These are phyloP conservation scores for Daldinia sp. DNA, from an alignment of 2,329 filamentous ascomycete species.

Conservation along the genomic window DNA sequence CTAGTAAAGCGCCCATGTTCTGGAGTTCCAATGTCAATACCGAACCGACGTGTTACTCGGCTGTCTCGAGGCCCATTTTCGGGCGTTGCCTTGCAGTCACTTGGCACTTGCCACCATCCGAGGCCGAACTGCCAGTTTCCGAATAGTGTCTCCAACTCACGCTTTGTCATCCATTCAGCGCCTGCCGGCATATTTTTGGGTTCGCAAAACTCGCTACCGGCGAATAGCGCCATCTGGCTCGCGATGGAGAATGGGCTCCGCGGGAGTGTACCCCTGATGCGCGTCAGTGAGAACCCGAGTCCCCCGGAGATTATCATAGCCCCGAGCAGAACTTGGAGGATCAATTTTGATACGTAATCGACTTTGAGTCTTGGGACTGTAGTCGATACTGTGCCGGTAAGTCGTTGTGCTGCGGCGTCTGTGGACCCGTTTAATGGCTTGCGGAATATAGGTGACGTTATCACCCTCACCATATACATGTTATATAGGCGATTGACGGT, in stretches of 20 bases:
- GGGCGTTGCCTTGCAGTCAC: neutral
- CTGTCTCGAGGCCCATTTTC: neutral
- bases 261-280: conserved; percentile 15
- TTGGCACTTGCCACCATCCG: neutral
- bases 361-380: neutral
- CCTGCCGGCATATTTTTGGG: conserved; percentile 5
- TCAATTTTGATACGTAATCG: neutral
- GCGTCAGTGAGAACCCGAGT: neutral
- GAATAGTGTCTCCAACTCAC: neutral
- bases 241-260: conserved; percentile 20
- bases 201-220: conserved; percentile 6
- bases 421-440: neutral
- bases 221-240: conserved; percentile 22
- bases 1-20: no score
- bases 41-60: neutral
- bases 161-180: conserved; percentile 13
- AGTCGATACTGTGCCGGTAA: neutral
- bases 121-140: neutral
- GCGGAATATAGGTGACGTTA: neutral
- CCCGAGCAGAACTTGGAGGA: neutral
- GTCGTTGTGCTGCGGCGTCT: no score
- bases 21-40: neutral
- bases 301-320: neutral
- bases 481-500: neutral
- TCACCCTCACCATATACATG: neutral